Evolutionary conservation across 305 asterid genomes (phyloP).

Genomic region (Fraxinus ornus): DNA sequence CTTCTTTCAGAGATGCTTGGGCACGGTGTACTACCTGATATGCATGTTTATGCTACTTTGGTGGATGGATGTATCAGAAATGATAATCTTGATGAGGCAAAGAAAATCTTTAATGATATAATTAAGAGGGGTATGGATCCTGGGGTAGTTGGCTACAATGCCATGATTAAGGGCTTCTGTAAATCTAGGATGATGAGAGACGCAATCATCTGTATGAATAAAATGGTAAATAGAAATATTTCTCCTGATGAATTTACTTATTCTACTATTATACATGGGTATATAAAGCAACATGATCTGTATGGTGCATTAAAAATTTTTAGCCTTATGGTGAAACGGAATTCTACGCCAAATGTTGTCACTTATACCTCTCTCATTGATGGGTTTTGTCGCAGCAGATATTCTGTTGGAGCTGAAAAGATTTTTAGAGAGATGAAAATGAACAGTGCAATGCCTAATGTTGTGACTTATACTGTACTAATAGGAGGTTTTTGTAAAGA

Average conservation of each 20-base stretch:
- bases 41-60: constrained; percentile 69
- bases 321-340: constrained; percentile 54
- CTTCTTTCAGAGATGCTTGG: constrained; percentile 73
- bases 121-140: constrained; percentile 48
- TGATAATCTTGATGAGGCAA: constrained; percentile 66
- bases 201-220: constrained; percentile 55
- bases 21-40: constrained; percentile 58
- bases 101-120: constrained; percentile 56
- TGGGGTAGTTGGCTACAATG: constrained; percentile 77
- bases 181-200: constrained; percentile 66
- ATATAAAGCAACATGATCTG: constrained; percentile 63
- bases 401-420: constrained; percentile 53
- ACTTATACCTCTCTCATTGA: constrained; percentile 66
- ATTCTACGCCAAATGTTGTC: constrained; percentile 54
- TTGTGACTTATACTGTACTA: constrained; percentile 72
- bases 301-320: constrained; percentile 54
- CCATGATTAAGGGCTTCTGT: constrained; percentile 89
- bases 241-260: constrained; percentile 71
- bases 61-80: constrained; percentile 74
- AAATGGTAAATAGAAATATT: constrained; percentile 50
- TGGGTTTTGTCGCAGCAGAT: constrained; percentile 65
- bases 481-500: constrained; percentile 73
- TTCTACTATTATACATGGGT: constrained; percentile 83
- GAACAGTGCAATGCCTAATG: constrained; percentile 62
- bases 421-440: constrained; percentile 51